A percentile compares a stretch with the other conserved stretches of the same genome.
phyloP scores from a whole-genome alignment of 2,329 filamentous ascomycete species.

The Trichoderma asperellum region DNA sequence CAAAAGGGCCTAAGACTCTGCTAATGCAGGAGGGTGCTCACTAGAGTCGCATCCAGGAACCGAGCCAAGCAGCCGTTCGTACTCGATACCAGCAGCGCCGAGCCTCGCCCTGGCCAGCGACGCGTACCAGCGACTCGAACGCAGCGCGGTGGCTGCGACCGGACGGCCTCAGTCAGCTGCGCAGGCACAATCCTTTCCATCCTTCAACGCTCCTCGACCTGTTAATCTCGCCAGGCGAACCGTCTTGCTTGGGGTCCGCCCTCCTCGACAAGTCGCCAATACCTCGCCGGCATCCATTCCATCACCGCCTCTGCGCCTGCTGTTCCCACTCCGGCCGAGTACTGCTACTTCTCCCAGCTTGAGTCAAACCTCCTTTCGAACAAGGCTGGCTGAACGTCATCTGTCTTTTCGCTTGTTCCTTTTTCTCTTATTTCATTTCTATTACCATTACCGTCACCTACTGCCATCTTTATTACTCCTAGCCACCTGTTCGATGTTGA shows the following conservation, averaged over 20 bases:
- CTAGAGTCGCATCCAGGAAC: conserved; percentile 9
- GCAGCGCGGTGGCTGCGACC: neutral
- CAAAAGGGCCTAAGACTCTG: neutral
- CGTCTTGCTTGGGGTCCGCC: neutral
- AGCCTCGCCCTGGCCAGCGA: neutral
- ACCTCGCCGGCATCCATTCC: neutral
- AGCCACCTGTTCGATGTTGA: conserved; percentile 2
- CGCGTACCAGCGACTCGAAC: conserved; percentile 10
- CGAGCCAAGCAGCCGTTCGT: conserved; percentile 12
- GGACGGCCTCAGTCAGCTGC: neutral
- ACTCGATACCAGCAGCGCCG: neutral
- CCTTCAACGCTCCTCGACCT: neutral
- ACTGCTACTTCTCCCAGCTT: conserved; percentile 8
- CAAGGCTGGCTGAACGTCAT: conserved; percentile 10
- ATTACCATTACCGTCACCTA: neutral
- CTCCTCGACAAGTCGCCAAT: neutral
- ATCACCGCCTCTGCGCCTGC: neutral
- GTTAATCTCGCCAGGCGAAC: neutral
- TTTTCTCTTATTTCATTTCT: neutral
- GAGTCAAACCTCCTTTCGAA: conserved; percentile 16
- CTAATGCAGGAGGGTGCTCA: conserved; percentile 2
- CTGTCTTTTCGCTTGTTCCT: neutral
- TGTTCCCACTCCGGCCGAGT: conserved; percentile 11
- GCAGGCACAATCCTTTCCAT: conserved; percentile 10
- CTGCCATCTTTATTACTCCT: neutral